phyloP scores from a whole-genome alignment of 257 asterid species.

The Solanum commersonii region DNA sequence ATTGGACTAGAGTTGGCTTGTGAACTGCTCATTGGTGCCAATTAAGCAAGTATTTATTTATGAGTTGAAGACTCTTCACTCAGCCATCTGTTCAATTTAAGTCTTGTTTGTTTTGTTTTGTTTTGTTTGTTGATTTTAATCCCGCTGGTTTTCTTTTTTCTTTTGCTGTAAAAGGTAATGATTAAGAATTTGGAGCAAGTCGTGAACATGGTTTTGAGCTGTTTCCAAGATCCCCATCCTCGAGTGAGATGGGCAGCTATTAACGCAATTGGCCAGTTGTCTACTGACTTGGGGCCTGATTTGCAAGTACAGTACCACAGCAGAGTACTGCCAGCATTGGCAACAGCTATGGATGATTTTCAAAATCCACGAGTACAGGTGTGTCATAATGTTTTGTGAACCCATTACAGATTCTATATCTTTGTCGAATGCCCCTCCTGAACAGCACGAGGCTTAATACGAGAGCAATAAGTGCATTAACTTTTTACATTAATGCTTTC shows the following conservation, averaged over 20 bases:
- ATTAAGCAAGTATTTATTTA: neutral
- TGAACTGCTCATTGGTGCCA: neutral
- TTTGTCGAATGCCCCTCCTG: neutral
- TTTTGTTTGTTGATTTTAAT: neutral
- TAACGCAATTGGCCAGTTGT: constrained; percentile 93
- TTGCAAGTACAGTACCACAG: constrained; percentile 88
- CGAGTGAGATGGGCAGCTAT: constrained; percentile 99
- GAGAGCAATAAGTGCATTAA: neutral
- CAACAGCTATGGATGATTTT: constrained; percentile 86
- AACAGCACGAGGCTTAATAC: neutral
- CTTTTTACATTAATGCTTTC: neutral
- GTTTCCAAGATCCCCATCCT: constrained; percentile 95
- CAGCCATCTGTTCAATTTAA: neutral
- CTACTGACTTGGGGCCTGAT: constrained; percentile 98
- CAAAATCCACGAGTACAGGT: constrained; percentile 99
- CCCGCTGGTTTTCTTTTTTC: neutral
- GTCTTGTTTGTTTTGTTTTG: neutral
- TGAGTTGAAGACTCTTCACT: neutral
- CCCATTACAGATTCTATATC: neutral
- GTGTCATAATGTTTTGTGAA: constrained; percentile 1
- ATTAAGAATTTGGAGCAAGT: constrained; percentile 79
- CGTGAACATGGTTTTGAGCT: constrained; percentile 83
- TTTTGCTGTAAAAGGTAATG: constrained; percentile 52
- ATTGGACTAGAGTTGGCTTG: neutral
- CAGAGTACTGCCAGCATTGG: constrained; percentile 73